Base-by-base conservation (phyloP, 352 stramenopile genomes). In the Hyaloperonospora brassicae region DNA sequence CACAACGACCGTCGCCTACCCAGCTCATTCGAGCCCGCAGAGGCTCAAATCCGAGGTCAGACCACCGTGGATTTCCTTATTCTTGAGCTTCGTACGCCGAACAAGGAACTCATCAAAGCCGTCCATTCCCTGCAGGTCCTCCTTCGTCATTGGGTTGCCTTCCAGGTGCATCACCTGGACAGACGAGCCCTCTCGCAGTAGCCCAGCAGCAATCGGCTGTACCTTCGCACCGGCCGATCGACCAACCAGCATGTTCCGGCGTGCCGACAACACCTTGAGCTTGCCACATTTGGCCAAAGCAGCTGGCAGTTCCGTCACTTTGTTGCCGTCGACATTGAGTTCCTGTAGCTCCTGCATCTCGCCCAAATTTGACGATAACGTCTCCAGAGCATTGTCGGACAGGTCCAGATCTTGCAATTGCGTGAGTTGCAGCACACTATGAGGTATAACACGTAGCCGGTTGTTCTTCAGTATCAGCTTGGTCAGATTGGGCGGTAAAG, bases 81-180 rank as follows among this genome's bases (percentile, higher is more conserved):
- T 87, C 59, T 93, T 93, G 36, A 87, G 67, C 52, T 77, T 63
- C 36, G 76, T 92, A 30, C 84, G 84, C n/a, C 84, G 73, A 51
- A 66, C 57, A 39, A 92, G 52, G 62, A 93, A 93, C 24, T 61
- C 64, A 10, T 90, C 72, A 39, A 89, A 81, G 31, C 84, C 81
- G 14, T 87, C 68, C 84, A 93, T 92, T 27, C 50, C 52, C 51
- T 90, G 77, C 8, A 93, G 51, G 6, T 93, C 77, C 21, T 79
- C 66, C 55, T 93, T 93, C 23, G 50, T 87, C 71, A 93, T 73
- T 0, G 77, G 71, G 51, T 93, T 92, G 7, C 81, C 72, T 46
- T 93, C 81, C 17, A 93, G 55, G 47, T 93, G 87, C 69, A 93
- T 72, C 42, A 92, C 84, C 40, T 93, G 73, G 23, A 93, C 75